Percentiles rank a stretch among this genome's conserved stretches.
Evolutionary conservation across 495 filamentous ascomycete species (phyloP).

Genomic region (Neurospora tetrasperma): DNA sequence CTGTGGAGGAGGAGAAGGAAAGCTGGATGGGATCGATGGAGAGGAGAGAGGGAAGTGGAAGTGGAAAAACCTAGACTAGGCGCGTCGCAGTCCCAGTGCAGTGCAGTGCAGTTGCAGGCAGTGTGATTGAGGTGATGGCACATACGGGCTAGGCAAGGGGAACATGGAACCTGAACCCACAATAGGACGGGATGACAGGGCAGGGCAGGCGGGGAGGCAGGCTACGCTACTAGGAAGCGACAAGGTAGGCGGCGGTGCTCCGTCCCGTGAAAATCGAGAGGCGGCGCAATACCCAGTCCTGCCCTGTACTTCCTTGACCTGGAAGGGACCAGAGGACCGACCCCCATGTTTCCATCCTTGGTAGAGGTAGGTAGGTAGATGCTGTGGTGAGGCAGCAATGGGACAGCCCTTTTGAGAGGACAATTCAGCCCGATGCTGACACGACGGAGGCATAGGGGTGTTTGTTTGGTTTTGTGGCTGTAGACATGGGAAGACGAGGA

Average conservation of each 20-base stretch:
- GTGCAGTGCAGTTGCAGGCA: background rate
- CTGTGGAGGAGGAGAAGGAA: background rate
- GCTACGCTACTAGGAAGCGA: background rate
- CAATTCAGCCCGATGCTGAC: background rate
- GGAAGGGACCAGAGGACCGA: background rate
- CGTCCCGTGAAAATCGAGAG: constrained; percentile 21
- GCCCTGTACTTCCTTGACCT: background rate
- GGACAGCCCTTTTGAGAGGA: background rate
- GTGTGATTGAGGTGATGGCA: constrained; percentile 13
- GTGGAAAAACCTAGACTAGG: background rate
- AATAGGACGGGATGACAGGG: constrained; percentile 9
- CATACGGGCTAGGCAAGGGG: constrained; percentile 11
- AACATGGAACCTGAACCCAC: constrained; percentile 4
- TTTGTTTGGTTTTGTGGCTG: background rate
- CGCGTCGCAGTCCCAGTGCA: background rate
- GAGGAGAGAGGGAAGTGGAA: background rate
- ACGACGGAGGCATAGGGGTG: background rate
- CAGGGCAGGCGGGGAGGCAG: background rate
- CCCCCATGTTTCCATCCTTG: background rate
- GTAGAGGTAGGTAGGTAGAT: background rate
- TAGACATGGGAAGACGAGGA: background rate
- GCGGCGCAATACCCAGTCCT: constrained; percentile 11
- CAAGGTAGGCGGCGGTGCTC: background rate
- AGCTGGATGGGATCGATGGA: background rate
- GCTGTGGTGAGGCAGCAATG: background rate